phyloP scores from a whole-genome alignment of 495 filamentous ascomycete species.

The Aspergillus avenaceus region DNA sequence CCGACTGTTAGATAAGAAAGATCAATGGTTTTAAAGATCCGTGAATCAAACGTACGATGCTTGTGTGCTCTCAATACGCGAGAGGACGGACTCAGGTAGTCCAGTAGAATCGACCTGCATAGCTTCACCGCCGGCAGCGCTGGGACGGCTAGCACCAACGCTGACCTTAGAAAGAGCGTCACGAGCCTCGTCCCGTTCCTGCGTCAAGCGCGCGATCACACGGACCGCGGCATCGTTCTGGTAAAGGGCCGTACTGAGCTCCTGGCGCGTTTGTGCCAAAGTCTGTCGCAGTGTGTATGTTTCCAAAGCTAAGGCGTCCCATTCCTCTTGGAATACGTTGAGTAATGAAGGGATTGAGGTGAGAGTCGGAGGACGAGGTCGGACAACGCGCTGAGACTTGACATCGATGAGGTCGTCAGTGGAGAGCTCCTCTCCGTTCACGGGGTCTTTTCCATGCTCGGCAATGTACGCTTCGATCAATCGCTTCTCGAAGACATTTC shows the following conservation, averaged over 20 bases:
- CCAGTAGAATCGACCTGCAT: conserved; percentile 85
- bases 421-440: conserved; percentile 84
- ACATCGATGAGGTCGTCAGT: conserved; percentile 83
- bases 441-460: conserved; percentile 90
- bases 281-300: conserved; percentile 86
- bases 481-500: conserved; percentile 89
- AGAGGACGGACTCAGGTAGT: conserved; percentile 66
- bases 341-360: conserved; percentile 97
- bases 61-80: conserved; percentile 74
- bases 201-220: conserved; percentile 84
- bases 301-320: conserved; percentile 90
- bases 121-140: conserved; percentile 61
- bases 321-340: conserved; percentile 96
- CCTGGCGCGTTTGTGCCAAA: conserved; percentile 82
- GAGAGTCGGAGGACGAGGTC: conserved; percentile 86
- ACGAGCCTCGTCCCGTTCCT: conserved; percentile 87
- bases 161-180: conserved; percentile 86
- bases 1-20: conserved; percentile 11
- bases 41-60: conserved; percentile 54
- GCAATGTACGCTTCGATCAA: conserved; percentile 92
- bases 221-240: conserved; percentile 93
- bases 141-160: conserved; percentile 54
- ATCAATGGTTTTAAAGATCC: not conserved
- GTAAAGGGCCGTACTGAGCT: conserved; percentile 88
- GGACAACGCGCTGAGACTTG: conserved; percentile 74